phyloP scores from a whole-genome alignment of 2,329 filamentous ascomycete species.

The Botrytis deweyae region DNA sequence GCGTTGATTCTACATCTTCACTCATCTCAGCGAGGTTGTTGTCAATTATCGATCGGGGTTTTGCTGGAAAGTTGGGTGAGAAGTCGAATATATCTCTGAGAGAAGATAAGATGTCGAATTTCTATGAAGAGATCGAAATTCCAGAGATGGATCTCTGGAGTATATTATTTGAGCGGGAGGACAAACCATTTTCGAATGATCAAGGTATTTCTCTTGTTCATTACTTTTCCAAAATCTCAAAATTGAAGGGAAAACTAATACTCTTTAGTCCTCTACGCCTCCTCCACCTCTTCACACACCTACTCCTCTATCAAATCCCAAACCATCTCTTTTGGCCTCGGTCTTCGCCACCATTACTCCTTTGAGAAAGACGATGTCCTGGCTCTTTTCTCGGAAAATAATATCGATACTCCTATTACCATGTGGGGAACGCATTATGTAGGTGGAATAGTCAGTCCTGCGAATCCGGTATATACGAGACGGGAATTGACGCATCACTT shows the following conservation, averaged over 20 bases:
- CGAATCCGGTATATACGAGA: conserved; percentile 52
- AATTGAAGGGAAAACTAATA: background rate
- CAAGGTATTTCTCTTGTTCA: background rate
- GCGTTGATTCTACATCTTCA: background rate
- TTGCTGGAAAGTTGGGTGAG: background rate
- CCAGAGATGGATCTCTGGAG: background rate
- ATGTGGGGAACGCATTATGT: conserved; percentile 54
- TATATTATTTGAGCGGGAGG: background rate
- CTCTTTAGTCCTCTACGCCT: background rate
- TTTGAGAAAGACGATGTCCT: conserved; percentile 51
- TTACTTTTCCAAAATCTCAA: background rate
- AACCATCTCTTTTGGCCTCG: conserved; percentile 1
- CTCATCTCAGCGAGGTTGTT: background rate
- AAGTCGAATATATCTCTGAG: background rate
- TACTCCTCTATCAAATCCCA: background rate
- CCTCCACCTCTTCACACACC: background rate
- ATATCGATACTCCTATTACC: conserved; percentile 54
- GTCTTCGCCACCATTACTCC: conserved; percentile 42
- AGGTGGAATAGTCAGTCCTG: conserved; percentile 54
- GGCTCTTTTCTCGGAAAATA: conserved; percentile 54
- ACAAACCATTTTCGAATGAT: background rate
- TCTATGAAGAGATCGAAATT: background rate
- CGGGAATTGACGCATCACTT: conserved; percentile 40
- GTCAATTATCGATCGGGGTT: rapidly evolving
- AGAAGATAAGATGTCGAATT: background rate